Percentiles rank a stretch among this genome's conserved stretches.
Evolutionary conservation across 2,329 filamentous ascomycete genomes (phyloP).

Genomic region (Trichoderma sp.): DNA sequence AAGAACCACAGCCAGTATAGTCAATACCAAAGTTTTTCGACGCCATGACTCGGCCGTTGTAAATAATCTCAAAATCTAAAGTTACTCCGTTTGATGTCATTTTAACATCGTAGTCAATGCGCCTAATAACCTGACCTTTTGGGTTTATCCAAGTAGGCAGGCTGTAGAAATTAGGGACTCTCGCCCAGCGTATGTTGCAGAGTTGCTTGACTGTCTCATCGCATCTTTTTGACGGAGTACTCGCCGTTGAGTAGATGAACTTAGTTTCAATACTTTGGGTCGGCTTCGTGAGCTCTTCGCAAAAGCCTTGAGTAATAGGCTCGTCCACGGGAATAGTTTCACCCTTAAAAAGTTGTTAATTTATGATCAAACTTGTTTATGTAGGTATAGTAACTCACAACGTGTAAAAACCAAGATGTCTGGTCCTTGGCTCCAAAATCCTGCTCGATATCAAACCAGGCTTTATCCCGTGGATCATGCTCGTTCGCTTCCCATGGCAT

Average conservation of each 20-base stretch:
- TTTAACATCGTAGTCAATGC: conserved; percentile 1
- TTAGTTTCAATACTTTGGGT: too few species aligned
- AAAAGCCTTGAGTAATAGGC: too few species aligned
- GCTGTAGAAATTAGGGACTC: not conserved
- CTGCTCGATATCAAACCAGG: too few species aligned
- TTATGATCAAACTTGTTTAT: fast-evolving
- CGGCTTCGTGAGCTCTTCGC: too few species aligned
- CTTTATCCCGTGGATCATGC: not conserved
- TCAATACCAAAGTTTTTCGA: conserved; percentile 21
- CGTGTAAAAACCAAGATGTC: conserved; percentile 35
- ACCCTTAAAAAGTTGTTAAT: not conserved
- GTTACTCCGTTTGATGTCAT: conserved; percentile 23
- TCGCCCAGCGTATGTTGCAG: conserved; percentile 15
- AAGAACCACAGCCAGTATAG: conserved; percentile 3
- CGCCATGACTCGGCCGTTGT: conserved; percentile 10
- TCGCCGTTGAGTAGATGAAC: conserved; percentile 12
- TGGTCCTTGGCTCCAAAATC: conserved; percentile 26
- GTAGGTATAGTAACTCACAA: not conserved
- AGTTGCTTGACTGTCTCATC: conserved; percentile 22
- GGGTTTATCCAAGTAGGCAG: conserved; percentile 15
- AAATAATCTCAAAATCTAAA: conserved; percentile 23
- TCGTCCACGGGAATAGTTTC: not conserved
- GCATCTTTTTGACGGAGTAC: not conserved
- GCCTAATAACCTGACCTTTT: not conserved
- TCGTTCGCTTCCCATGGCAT: not conserved